phyloP scores from a whole-genome alignment of 495 filamentous ascomycete species.

The Neurospora sp. region DNA sequence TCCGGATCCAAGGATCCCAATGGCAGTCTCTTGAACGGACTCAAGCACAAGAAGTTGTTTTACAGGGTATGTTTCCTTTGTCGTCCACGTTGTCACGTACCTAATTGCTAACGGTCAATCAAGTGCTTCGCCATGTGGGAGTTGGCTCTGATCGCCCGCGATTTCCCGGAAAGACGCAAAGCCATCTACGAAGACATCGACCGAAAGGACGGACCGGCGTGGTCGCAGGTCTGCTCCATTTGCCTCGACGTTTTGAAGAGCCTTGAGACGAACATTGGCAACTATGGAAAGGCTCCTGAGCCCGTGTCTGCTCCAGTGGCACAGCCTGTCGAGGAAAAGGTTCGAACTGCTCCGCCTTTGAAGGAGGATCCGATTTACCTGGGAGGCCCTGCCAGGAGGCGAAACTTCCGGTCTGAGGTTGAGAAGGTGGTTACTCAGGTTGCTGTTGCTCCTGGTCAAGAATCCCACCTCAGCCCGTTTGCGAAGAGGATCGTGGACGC shows the following conservation, averaged over 20 bases:
- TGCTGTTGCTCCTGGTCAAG: conserved; percentile 51
- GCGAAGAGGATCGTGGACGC: conserved; percentile 25
- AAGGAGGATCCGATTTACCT: conserved; percentile 52
- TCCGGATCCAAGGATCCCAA: conserved; percentile 81
- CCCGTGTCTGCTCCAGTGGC: conserved; percentile 18
- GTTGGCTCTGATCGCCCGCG: conserved; percentile 64
- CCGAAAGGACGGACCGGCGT: conserved; percentile 64
- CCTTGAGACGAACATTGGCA: conserved; percentile 54
- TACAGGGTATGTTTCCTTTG: conserved; percentile 37
- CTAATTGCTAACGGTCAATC: conserved; percentile 11
- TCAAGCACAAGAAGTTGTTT: conserved; percentile 64
- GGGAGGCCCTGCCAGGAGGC: conserved; percentile 32
- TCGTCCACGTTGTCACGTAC: neutral
- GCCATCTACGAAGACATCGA: conserved; percentile 85
- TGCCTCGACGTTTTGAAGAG: conserved; percentile 57
- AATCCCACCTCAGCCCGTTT: conserved; percentile 26
- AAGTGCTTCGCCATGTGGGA: conserved; percentile 88
- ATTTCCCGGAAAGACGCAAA: conserved; percentile 61
- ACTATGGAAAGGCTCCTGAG: conserved; percentile 41
- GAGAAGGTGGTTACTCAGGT: conserved; percentile 44
- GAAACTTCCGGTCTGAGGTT: conserved; percentile 37
- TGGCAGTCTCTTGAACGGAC: conserved; percentile 73
- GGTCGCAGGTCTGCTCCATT: conserved; percentile 63
- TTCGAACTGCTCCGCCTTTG: conserved; percentile 34
- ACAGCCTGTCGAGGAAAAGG: conserved; percentile 18